Percentiles rank a stretch among this genome's conserved stretches.
These are phyloP conservation scores for Ophiostoma ulmi DNA, from an alignment of 2,329 filamentous ascomycete species.

Conservation along the genomic window DNA sequence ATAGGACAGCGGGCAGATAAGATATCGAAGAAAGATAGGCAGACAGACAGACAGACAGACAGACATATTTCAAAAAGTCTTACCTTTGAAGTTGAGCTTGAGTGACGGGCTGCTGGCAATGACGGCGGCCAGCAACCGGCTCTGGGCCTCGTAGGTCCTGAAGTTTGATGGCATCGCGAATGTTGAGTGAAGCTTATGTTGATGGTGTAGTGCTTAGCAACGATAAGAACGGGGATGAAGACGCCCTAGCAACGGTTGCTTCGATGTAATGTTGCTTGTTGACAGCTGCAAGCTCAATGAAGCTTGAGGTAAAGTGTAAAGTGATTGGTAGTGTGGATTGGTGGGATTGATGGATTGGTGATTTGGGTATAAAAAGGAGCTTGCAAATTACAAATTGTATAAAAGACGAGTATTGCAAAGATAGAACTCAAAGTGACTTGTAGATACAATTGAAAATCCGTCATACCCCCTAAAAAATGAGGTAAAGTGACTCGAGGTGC, in stretches of 20 bases:
- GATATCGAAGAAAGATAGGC: not conserved
- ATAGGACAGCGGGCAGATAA: not conserved
- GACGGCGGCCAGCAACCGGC: constrained; percentile 56
- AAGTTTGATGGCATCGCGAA: constrained; percentile 48
- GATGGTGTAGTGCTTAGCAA: not conserved
- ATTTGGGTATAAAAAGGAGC: not conserved
- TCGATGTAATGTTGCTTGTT: not conserved
- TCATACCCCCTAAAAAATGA: not conserved
- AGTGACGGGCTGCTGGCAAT: constrained; percentile 51
- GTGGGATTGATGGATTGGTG: not conserved
- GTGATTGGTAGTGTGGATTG: not conserved
- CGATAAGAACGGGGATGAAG: not conserved
- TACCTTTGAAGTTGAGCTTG: constrained; percentile 59
- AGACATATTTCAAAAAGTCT: constrained; percentile 30
- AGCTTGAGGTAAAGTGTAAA: not conserved
- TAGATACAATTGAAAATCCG: not conserved
- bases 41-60: not conserved
- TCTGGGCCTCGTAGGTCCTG: constrained; percentile 55
- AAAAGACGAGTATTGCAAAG: not conserved
- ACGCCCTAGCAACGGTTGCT: not conserved
- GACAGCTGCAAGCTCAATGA: not conserved
- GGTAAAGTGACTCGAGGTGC: not conserved
- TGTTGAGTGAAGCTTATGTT: no score
- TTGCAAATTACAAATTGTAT: not conserved
- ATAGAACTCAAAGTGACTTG: not conserved